Percentiles rank a stretch among this genome's conserved stretches.
Evolutionary conservation across 371 early-diverging fungal genomes (phyloP).

Genomic region (Batkoa obscura): DNA sequence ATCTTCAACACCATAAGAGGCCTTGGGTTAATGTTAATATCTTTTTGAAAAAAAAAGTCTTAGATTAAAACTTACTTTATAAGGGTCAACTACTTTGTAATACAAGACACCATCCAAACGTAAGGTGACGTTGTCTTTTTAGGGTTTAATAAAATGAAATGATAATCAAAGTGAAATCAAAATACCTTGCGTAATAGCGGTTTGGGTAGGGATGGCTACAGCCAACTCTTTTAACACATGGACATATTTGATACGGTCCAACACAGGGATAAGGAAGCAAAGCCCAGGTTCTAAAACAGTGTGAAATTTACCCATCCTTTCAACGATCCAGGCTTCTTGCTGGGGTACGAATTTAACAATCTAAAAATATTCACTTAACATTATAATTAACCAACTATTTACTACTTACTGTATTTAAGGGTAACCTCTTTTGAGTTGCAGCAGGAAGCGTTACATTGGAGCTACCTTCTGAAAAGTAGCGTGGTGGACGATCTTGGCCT

Average conservation of each 20-base stretch:
- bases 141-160: not conserved
- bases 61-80: conserved; percentile 37
- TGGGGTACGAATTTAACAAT: conserved; percentile 92
- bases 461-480: too few species aligned
- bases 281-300: conserved; percentile 82
- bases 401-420: conserved; percentile 1
- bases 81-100: conserved; percentile 81
- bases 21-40: conserved; percentile 18
- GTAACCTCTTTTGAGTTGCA: not conserved
- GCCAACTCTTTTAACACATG: conserved; percentile 90
- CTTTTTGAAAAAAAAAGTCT: not conserved
- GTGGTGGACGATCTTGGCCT: too few species aligned
- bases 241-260: conserved; percentile 82
- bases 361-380: conserved; percentile 12
- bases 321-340: conserved; percentile 89
- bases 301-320: conserved; percentile 71
- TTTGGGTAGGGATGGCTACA: conserved; percentile 83
- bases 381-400: not conserved
- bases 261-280: conserved; percentile 64
- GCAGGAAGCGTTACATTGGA: too few species aligned
- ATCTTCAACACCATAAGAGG: conserved; percentile 91
- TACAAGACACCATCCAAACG: conserved; percentile 94
- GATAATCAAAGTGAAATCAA: not conserved
- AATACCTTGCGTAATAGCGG: conserved; percentile 75
- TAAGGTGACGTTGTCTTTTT: conserved; percentile 86